A percentile compares a stretch with the other conserved stretches of the same genome.
These are phyloP conservation scores for Emergomyces africanus DNA, from an alignment of 2,329 filamentous ascomycete genomes.

Conservation along the genomic window DNA sequence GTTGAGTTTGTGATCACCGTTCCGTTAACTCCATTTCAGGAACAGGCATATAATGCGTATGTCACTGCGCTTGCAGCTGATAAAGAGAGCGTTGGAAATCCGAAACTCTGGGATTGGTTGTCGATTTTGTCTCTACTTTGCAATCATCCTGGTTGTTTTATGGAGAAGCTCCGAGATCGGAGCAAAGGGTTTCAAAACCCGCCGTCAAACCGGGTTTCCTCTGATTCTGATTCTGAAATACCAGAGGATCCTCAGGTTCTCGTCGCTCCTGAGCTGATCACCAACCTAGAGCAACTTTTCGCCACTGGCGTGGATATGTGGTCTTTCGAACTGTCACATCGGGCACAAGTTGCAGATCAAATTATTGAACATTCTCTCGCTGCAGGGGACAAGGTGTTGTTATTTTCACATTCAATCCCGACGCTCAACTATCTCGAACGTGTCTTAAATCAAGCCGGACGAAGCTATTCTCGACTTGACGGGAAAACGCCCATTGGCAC, in stretches of 20 bases:
- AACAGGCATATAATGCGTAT: constrained; percentile 46
- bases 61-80: constrained; percentile 28
- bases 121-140: constrained; percentile 41
- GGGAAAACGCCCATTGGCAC: constrained; percentile 44
- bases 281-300: constrained; percentile 17
- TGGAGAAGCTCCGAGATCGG: constrained; percentile 34
- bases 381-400: constrained; percentile 58
- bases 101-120: constrained; percentile 44
- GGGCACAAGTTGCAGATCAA: constrained; percentile 51
- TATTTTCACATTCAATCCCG: constrained; percentile 63
- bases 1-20: constrained; percentile 71
- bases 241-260: constrained; percentile 8
- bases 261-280: constrained; percentile 7
- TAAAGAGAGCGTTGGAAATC: constrained; percentile 22
- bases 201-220: not conserved
- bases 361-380: constrained; percentile 55
- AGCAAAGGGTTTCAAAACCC: constrained; percentile 11
- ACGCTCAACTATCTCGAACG: constrained; percentile 56
- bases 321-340: constrained; percentile 48
- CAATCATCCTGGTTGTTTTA: constrained; percentile 45
- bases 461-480: constrained; percentile 50
- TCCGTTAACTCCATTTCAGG: constrained; percentile 54
- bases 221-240: constrained; percentile 7
- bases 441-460: constrained; percentile 39
- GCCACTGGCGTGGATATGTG: constrained; percentile 22